Conservation (phyloP, 768 basidiomycete species). For the Boletus patriciae region DNA sequence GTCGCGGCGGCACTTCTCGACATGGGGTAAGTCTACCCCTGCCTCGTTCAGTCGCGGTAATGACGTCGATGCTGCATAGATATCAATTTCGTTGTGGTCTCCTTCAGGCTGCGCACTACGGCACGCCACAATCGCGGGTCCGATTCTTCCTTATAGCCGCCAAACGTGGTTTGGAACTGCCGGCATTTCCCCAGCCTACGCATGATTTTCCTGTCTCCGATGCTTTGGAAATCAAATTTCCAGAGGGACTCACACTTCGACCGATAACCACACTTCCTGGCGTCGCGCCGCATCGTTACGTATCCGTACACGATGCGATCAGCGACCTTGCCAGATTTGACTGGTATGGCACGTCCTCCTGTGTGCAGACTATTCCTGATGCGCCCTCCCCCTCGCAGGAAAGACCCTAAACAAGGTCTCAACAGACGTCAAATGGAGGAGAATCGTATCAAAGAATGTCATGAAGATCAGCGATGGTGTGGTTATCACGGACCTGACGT, state of each 20-base stretch:
- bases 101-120: conserved; percentile 50
- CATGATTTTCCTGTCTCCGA: conserved; percentile 44
- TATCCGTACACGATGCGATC: conserved; percentile 73
- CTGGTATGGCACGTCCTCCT: conserved; percentile 48
- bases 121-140: conserved; percentile 45
- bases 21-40: conserved; percentile 53
- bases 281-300: conserved; percentile 53
- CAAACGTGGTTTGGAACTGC: conserved; percentile 36
- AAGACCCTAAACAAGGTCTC: conserved; percentile 18
- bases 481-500: conserved; percentile 30
- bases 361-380: neutral
- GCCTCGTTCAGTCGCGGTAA: neutral
- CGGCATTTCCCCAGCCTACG: conserved; percentile 43
- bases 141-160: conserved; percentile 52
- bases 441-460: conserved; percentile 37
- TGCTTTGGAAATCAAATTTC: conserved; percentile 51
- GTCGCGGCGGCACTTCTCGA: conserved; percentile 58
- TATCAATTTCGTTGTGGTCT: conserved; percentile 46
- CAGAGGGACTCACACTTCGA: conserved; percentile 37
- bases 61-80: conserved; percentile 22
- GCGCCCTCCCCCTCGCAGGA: conserved; percentile 13
- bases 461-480: conserved; percentile 35
- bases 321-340: conserved; percentile 71
- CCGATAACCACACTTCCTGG: conserved; percentile 52
- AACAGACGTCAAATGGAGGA: conserved; percentile 17